Conservation (phyloP, 768 basidiomycete genomes). For the Hemileccinum rubropunctum region DNA sequence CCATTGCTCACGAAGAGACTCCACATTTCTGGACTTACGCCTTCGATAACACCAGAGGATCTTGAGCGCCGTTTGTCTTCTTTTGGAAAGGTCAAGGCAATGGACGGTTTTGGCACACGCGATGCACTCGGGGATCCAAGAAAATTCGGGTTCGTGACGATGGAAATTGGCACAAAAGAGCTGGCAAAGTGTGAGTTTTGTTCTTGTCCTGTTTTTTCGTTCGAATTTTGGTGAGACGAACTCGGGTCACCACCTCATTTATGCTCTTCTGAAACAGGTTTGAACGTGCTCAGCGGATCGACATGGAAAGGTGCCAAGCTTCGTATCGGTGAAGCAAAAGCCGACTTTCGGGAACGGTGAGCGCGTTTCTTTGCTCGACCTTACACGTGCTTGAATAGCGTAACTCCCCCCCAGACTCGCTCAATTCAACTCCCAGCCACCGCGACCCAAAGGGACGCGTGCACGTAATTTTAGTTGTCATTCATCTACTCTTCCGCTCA, state of each 20-base stretch:
- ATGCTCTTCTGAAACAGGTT: slow-evolving; percentile 41
- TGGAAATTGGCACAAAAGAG: slow-evolving; percentile 59
- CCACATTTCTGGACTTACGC: slow-evolving; percentile 74
- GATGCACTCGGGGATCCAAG: slow-evolving; percentile 66
- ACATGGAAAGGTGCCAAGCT: slow-evolving; percentile 89
- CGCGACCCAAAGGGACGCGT: slow-evolving; percentile 40
- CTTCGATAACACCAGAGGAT: slow-evolving; percentile 55
- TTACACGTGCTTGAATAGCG: not conserved
- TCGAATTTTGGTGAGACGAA: not conserved
- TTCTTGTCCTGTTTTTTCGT: not conserved
- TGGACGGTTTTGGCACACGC: slow-evolving; percentile 66
- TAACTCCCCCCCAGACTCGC: slow-evolving; percentile 7
- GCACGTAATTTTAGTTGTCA: slow-evolving; percentile 39
- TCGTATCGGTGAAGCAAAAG: slow-evolving; percentile 80
- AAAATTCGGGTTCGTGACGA: slow-evolving; percentile 72
- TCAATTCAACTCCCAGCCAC: slow-evolving; percentile 15
- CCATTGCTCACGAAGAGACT: slow-evolving; percentile 51
- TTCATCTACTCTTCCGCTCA: slow-evolving; percentile 61
- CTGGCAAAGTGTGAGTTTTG: slow-evolving; percentile 59
- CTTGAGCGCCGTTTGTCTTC: slow-evolving; percentile 54
- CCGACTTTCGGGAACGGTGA: slow-evolving; percentile 65
- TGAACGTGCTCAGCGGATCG: slow-evolving; percentile 74
- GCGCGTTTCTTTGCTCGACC: not conserved
- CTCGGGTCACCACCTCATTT: not conserved
- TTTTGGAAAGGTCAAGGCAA: slow-evolving; percentile 65